phyloP scores from a whole-genome alignment of 495 filamentous ascomycete genomes.

The Sordaria brevicollis region DNA sequence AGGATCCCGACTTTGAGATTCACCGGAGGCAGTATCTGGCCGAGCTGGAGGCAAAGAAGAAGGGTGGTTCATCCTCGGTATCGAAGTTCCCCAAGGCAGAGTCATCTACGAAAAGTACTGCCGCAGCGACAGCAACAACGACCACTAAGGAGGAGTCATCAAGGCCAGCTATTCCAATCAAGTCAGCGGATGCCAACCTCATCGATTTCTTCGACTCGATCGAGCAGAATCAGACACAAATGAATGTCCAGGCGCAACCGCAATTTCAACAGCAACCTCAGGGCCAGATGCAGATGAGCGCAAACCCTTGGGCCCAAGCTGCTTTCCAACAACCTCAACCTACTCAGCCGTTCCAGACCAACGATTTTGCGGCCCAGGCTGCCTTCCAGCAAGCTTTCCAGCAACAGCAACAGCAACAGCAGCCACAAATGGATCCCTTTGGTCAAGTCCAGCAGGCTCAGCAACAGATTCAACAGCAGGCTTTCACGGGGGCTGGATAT shows the following conservation, averaged over 20 bases:
- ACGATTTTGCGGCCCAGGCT: constrained; percentile 37
- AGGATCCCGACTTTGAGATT: constrained; percentile 92
- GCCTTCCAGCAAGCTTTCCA: constrained; percentile 42
- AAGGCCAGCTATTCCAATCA: constrained; percentile 25
- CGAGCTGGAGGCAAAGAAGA: constrained; percentile 73
- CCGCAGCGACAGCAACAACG: constrained; percentile 29
- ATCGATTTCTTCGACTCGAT: constrained; percentile 99
- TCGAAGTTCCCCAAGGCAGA: constrained; percentile 26
- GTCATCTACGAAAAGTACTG: constrained; percentile 17
- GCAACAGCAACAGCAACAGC: constrained; percentile 40
- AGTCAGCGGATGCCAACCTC: constrained; percentile 65
- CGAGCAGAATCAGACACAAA: constrained; percentile 80
- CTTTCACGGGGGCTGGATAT: constrained; percentile 73
- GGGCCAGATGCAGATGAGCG: constrained; percentile 20
- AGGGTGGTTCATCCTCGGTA: constrained; percentile 25
- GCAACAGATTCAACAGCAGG: constrained; percentile 31
- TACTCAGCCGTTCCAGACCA: constrained; percentile 34
- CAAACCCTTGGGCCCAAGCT: constrained; percentile 21
- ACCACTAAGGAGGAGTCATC: constrained; percentile 4
- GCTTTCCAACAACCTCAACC: constrained; percentile 22
- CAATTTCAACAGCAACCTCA: constrained; percentile 19
- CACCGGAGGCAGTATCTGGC: constrained; percentile 86
- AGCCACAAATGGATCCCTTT: constrained; percentile 7
- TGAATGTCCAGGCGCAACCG: constrained; percentile 34
- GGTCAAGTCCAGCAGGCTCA: constrained; percentile 28